phyloP scores from a whole-genome alignment of 805 yeast species.

The Candida corydali region DNA sequence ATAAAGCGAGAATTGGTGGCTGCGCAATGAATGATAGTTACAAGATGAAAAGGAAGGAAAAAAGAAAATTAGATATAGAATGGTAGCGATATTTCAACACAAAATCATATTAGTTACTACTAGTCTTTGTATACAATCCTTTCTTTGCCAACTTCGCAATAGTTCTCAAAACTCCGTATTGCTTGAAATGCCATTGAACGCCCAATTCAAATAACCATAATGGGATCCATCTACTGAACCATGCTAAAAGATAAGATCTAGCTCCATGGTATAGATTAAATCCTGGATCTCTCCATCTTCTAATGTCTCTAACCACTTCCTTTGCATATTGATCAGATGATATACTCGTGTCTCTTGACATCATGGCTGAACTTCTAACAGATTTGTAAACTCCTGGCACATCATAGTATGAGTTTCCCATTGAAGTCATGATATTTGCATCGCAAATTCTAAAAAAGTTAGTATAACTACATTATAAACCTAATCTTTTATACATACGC shows the following conservation, averaged over 20 bases:
- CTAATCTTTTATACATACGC: slow-evolving; percentile 9
- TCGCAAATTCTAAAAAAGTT: slow-evolving; percentile 17
- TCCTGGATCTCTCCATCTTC: slow-evolving; percentile 16
- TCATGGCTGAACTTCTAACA: slow-evolving; percentile 13
- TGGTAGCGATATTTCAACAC: too few species aligned
- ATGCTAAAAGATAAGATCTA: slow-evolving; percentile 15
- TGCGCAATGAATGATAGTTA: neutral
- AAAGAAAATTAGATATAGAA: too few species aligned
- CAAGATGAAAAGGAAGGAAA: neutral
- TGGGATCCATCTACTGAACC: slow-evolving; percentile 18
- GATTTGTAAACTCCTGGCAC: slow-evolving; percentile 21
- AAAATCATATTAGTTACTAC: too few species aligned
- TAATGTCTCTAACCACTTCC: slow-evolving; percentile 17
- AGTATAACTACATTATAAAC: slow-evolving; percentile 1
- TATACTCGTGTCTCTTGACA: slow-evolving; percentile 20
- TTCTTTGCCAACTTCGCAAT: slow-evolving; percentile 12
- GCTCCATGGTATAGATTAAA: slow-evolving; percentile 28
- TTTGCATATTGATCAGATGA: slow-evolving; percentile 23
- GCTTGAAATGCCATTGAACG: slow-evolving; percentile 22
- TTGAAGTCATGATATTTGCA: slow-evolving; percentile 4
- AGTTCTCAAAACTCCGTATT: slow-evolving; percentile 17
- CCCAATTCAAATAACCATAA: slow-evolving; percentile 20
- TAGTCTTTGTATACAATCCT: slow-evolving; percentile 16
- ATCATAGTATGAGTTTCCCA: slow-evolving; percentile 15
- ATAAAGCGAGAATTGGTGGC: slow-evolving; percentile 3